A percentile compares a stretch with the other conserved stretches of the same genome.
Evolutionary conservation across 495 filamentous ascomycete species (phyloP).

Genomic region (Penicillium soppii): DNA sequence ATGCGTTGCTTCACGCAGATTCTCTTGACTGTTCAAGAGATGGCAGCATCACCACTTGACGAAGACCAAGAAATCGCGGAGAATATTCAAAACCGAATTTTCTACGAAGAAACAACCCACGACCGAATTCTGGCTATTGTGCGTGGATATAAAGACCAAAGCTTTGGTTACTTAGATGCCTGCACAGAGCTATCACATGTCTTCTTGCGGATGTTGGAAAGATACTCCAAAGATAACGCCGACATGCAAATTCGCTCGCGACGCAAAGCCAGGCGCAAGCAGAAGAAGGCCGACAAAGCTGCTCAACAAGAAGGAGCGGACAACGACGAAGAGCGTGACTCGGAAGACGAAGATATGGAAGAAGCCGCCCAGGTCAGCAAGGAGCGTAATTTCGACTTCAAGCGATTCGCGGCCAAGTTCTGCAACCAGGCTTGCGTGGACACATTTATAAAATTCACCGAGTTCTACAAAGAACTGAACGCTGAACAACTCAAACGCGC

Average conservation of each 20-base stretch:
- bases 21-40: constrained; percentile 91
- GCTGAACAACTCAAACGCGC: constrained; percentile 83
- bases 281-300: constrained; percentile 51
- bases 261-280: constrained; percentile 64
- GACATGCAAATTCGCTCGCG: constrained; percentile 89
- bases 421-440: constrained; percentile 81
- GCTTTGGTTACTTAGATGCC: constrained; percentile 89
- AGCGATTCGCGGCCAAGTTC: constrained; percentile 76
- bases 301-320: constrained; percentile 30
- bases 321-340: constrained; percentile 57
- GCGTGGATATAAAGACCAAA: constrained; percentile 85
- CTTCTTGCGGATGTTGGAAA: constrained; percentile 87
- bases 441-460: constrained; percentile 79
- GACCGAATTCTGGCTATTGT: constrained; percentile 78
- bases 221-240: constrained; percentile 90
- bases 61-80: constrained; percentile 98
- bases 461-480: constrained; percentile 79
- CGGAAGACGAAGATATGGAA: constrained; percentile 72
- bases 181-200: constrained; percentile 89
- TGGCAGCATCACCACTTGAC: constrained; percentile 79
- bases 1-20: constrained; percentile 82
- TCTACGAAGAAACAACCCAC: constrained; percentile 95
- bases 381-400: constrained; percentile 95
- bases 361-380: constrained; percentile 65
- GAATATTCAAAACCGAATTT: constrained; percentile 93